phyloP scores from a whole-genome alignment of 495 filamentous ascomycete species.

The Trichocladium antarcticum region DNA sequence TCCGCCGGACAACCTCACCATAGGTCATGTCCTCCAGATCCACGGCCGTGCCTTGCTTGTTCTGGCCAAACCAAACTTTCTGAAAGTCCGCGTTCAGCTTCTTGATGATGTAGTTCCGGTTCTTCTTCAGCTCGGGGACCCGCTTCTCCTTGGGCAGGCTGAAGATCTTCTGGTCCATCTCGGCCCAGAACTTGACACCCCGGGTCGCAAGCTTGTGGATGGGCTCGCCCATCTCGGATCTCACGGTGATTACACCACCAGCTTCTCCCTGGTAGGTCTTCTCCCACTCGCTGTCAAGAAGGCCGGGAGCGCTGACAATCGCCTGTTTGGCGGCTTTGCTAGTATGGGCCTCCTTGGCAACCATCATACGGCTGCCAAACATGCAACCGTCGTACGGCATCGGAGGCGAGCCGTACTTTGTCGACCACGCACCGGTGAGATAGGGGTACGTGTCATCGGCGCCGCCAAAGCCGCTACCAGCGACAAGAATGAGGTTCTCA shows the following conservation, averaged over 20 bases:
- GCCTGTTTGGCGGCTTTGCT: conserved; percentile 89
- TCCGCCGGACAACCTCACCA: conserved; percentile 76
- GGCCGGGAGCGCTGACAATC: conserved; percentile 79
- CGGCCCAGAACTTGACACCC: conserved; percentile 90
- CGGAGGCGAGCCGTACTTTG: conserved; percentile 71
- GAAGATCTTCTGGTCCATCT: conserved; percentile 98
- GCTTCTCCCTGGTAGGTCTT: conserved; percentile 88
- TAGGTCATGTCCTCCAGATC: conserved; percentile 99
- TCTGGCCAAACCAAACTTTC: conserved; percentile 96
- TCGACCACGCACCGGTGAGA: conserved; percentile 78
- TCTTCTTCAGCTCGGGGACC: conserved; percentile 81
- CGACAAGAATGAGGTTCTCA: conserved; percentile 77
- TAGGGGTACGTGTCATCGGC: conserved; percentile 90
- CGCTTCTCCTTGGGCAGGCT: conserved; percentile 90
- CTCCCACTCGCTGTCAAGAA: conserved; percentile 87
- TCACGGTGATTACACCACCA: conserved; percentile 91
- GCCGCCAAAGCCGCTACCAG: conserved; percentile 85
- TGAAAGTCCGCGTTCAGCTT: conserved; percentile 98
- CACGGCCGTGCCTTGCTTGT: conserved; percentile 68
- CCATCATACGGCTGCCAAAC: conserved; percentile 90
- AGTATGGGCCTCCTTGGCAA: conserved; percentile 87
- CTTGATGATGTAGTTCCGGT: conserved; percentile 88
- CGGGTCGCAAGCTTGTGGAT: conserved; percentile 97
- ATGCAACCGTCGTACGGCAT: conserved; percentile 92
- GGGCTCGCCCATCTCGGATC: conserved; percentile 97